phyloP scores from a whole-genome alignment of 352 stramenopile genomes.

The Lagenidium giganteum region DNA sequence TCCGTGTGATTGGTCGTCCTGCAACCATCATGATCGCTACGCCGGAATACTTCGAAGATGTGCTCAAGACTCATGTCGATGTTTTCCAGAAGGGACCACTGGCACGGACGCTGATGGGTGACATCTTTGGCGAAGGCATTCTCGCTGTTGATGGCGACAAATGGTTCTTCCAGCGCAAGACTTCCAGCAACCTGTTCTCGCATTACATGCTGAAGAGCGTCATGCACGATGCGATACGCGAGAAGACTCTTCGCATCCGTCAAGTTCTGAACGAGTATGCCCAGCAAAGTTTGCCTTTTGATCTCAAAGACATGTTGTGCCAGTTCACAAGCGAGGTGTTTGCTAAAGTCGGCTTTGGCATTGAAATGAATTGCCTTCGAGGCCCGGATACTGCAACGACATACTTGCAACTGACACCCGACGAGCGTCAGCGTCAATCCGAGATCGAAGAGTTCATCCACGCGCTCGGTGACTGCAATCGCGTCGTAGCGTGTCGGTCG shows the following conservation, averaged over 20 bases:
- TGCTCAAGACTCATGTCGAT: conserved; percentile 39
- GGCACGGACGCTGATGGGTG: conserved; percentile 20
- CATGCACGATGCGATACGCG: conserved; percentile 23
- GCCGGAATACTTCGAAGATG: conserved; percentile 31
- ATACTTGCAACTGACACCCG: no score
- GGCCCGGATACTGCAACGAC: conserved; percentile 3
- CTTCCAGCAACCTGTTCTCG: conserved; percentile 84
- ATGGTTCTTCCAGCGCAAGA: conserved; percentile 67
- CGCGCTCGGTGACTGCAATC: conserved; percentile 10
- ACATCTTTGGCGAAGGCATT: conserved; percentile 60
- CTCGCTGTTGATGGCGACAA: conserved; percentile 50
- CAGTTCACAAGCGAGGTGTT: conserved; percentile 51
- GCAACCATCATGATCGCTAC: conserved; percentile 26
- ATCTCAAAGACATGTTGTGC: conserved; percentile 10
- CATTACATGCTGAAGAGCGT: conserved; percentile 37
- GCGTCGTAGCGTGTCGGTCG: conserved; percentile 18
- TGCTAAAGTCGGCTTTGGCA: conserved; percentile 53
- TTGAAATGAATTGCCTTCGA: conserved; percentile 37
- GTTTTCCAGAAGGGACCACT: conserved; percentile 43
- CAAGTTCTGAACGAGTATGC: conserved; percentile 4
- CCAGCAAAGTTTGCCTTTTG: conserved; percentile 2
- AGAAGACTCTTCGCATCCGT: conserved; percentile 13
- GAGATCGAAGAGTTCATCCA: conserved; percentile 10
- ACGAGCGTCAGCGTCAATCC: conserved; percentile 6
- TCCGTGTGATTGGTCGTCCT: conserved; percentile 26